Evolutionary conservation across 1,284 basidiomycete genomes (phyloP).

Genomic region (Microbotryum scabiosae): DNA sequence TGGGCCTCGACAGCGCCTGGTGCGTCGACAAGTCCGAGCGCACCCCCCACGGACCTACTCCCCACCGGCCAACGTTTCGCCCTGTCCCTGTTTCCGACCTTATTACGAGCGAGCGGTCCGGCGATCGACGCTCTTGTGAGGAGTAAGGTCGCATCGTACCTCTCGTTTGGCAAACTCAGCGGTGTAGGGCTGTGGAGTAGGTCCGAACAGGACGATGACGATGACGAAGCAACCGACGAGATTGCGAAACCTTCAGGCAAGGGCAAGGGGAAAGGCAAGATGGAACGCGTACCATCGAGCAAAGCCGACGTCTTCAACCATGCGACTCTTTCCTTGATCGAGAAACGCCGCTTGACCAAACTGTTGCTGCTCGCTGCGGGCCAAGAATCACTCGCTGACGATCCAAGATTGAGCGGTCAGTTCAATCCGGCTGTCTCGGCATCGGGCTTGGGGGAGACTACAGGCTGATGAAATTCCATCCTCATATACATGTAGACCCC

Average conservation of each 20-base stretch:
- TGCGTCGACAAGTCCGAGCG: not conserved
- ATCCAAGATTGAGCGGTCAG: slow-evolving; percentile 34
- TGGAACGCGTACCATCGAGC: slow-evolving; percentile 69
- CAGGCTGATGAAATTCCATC: slow-evolving; percentile 37
- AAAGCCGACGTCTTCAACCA: slow-evolving; percentile 93
- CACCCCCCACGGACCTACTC: slow-evolving; percentile 45
- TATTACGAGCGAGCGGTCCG: slow-evolving; percentile 71
- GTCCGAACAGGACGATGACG: not conserved
- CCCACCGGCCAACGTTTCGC: slow-evolving; percentile 59
- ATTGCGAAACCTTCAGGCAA: slow-evolving; percentile 6
- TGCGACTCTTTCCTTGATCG: slow-evolving; percentile 63
- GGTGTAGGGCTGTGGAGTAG: slow-evolving; percentile 53
- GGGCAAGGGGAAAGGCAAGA: slow-evolving; percentile 37
- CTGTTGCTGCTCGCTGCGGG: slow-evolving; percentile 72
- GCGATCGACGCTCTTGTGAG: slow-evolving; percentile 70
- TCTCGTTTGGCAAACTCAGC: slow-evolving; percentile 80
- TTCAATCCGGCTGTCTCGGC: too few relatives aligned
- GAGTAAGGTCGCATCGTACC: slow-evolving; percentile 83
- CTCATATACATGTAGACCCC: slow-evolving; percentile 47
- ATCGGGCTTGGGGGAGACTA: slow-evolving; percentile 48
- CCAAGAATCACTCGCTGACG: slow-evolving; percentile 54
- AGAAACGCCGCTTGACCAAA: slow-evolving; percentile 88
- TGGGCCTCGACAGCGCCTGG: slow-evolving; percentile 46
- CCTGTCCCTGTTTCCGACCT: slow-evolving; percentile 69
- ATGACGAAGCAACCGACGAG: slow-evolving; percentile 6